Percentiles rank a stretch among this genome's conserved stretches.
These are phyloP conservation scores for Hippophae tibetana DNA, from an alignment of 306 rosid genomes.

Conservation along the genomic window DNA sequence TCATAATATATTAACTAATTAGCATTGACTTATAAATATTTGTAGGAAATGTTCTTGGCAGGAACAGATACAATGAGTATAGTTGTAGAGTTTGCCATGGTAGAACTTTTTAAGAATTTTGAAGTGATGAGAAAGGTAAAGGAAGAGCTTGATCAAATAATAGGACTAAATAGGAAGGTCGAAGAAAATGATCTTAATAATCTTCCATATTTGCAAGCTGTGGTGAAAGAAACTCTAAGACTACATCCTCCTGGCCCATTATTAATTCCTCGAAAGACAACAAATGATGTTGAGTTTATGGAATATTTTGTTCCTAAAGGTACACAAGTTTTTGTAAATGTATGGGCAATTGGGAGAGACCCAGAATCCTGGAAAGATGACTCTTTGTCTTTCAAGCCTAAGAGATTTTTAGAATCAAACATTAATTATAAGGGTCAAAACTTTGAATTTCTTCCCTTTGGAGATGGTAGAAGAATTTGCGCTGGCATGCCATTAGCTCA, in stretches of 20 bases:
- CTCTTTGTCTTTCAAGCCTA: neutral
- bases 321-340: conserved; percentile 42
- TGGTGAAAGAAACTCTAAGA: conserved; percentile 16
- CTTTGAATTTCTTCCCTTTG: conserved; percentile 37
- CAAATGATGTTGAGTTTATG: conserved; percentile 30
- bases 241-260: conserved; percentile 24
- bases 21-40: no score
- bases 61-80: no score
- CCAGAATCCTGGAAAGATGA: conserved; percentile 35
- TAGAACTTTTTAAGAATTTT: no score
- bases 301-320: conserved; percentile 31
- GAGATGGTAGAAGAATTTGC: conserved; percentile 46
- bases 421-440: conserved; percentile 35
- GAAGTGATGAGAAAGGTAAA: no score
- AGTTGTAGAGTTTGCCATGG: no score
- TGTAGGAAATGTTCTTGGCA: no score
- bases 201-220: conserved; percentile 31
- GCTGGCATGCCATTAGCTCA: conserved; percentile 44
- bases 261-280: conserved; percentile 32
- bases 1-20: no score
- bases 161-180: no score
- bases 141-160: no score
- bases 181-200: neutral
- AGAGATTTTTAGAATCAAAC: conserved; percentile 7
- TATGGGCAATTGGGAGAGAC: conserved; percentile 56